Percentiles rank a stretch among this genome's conserved stretches.
phyloP scores from a whole-genome alignment of 176 grass and related monocot species.

The Olyra latifolia region DNA sequence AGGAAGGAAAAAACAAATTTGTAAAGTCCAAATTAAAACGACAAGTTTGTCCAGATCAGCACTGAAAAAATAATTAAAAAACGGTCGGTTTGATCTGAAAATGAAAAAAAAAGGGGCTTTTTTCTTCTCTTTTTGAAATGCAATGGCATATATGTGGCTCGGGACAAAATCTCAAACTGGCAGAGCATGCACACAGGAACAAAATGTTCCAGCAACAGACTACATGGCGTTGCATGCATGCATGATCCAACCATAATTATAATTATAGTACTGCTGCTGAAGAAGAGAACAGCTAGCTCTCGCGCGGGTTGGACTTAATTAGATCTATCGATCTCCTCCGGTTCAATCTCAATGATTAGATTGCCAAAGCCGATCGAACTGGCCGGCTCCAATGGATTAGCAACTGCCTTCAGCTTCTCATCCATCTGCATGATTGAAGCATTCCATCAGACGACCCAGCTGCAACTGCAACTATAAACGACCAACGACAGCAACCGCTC shows the following conservation, averaged over 20 bases:
- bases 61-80: background rate
- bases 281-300: no score
- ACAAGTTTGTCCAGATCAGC: background rate
- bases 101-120: background rate
- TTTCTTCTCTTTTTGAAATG: no score
- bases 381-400: no score
- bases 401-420: no score
- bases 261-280: no score
- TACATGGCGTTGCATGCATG: background rate
- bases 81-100: background rate
- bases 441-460: background rate
- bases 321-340: no score
- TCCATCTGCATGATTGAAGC: background rate
- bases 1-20: background rate
- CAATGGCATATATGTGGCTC: background rate
- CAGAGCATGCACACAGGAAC: background rate
- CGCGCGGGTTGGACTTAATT: no score
- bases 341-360: no score
- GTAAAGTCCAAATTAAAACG: background rate
- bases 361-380: no score
- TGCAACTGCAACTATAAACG: slow-evolving; percentile 14
- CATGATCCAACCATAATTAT: background rate
- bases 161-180: background rate
- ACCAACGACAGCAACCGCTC: background rate
- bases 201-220: background rate